Percentiles rank a stretch among this genome's conserved stretches.
Evolutionary conservation across 257 asterid species (phyloP).

Genomic region (Marsdenia floribunda): DNA sequence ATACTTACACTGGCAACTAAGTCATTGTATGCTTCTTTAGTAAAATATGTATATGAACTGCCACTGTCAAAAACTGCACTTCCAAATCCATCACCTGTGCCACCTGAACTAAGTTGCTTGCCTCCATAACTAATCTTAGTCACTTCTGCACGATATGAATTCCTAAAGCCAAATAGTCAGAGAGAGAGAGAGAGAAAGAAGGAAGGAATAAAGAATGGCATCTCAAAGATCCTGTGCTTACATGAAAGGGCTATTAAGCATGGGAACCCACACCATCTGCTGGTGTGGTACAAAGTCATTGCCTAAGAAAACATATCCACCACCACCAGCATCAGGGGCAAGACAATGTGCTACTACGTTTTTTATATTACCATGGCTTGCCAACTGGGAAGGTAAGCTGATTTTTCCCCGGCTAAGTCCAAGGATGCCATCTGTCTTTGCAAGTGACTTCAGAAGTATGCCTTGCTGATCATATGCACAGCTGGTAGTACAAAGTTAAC

Average conservation of each 20-base stretch:
- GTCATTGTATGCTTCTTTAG: conserved; percentile 51
- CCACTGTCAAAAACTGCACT: conserved; percentile 62
- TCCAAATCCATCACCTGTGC: conserved; percentile 28
- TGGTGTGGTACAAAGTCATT: conserved; percentile 60
- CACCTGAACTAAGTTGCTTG: conserved; percentile 34
- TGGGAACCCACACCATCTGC: conserved; percentile 64
- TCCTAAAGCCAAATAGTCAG: conserved; percentile 29
- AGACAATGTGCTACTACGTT: conserved; percentile 74
- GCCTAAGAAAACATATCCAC: conserved; percentile 70
- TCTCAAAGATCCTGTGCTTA: conserved; percentile 26
- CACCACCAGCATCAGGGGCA: conserved; percentile 41
- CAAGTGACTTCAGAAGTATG: conserved; percentile 50
- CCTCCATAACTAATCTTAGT: conserved; percentile 52
- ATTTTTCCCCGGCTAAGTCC: conserved; percentile 67
- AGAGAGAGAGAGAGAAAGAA: not conserved
- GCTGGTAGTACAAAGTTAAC: conserved; percentile 29
- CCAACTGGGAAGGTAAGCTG: conserved; percentile 71
- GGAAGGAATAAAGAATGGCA: not conserved
- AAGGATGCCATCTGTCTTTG: conserved; percentile 70
- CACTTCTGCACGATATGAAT: conserved; percentile 52
- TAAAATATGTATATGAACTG: conserved; percentile 65
- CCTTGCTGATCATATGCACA: conserved; percentile 87
- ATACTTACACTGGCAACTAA: conserved; percentile 47
- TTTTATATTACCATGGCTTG: conserved; percentile 45
- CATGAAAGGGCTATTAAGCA: conserved; percentile 49